Base-by-base conservation (phyloP, 2,329 filamentous ascomycete genomes). In the Endothia cerciana region DNA sequence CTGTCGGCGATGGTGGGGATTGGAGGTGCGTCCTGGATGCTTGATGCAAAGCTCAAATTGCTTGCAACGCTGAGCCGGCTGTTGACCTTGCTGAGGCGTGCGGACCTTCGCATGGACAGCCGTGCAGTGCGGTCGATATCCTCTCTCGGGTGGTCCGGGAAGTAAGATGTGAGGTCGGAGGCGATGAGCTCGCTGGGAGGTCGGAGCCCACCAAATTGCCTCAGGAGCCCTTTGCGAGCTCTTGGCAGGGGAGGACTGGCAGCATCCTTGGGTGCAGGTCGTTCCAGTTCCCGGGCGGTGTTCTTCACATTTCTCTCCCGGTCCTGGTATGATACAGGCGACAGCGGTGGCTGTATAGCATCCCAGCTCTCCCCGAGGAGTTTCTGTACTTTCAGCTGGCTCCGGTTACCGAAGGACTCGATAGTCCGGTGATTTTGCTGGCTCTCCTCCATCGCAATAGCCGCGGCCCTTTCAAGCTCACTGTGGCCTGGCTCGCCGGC, bases 121-220 rank as follows among this genome's bases (percentile, higher is more conserved):
- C 95, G 91, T 69, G 97, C 94, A 0, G 95, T 98, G 72, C 93
- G 91, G 77, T 98, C 95, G 75, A 99, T 97, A 72, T 97, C 93
- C 75, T 97, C 94, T 64, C 92, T 89, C 60, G 94, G 89, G 73
- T 98, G 94, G 73, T 97, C 93, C 0, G 95, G 95, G 83, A 99
- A 99, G 82, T 98, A 99, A 0, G 94, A 97, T 1, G 93, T 95
- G 67, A 99, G 82, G 75, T 99, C 95, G 28, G 95, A 97, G 33
- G 94, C 94, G 74, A 99, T 99, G 75, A 99, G 87, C 81, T 99
- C 95, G 80, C 94, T 98, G 1, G 95, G 95, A 22, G 95, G 95
- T 72, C 95, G 86, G 70, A 95, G 89, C 41, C 94, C 94, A 73
- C 96, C 95, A 78, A 98, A 98, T 70, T 91, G 90, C 70, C 91